Percentiles rank a stretch among this genome's conserved stretches.
These are phyloP conservation scores for Geranomyces michiganensis DNA, from an alignment of 192 early-diverging fungal species.

Conservation along the genomic window DNA sequence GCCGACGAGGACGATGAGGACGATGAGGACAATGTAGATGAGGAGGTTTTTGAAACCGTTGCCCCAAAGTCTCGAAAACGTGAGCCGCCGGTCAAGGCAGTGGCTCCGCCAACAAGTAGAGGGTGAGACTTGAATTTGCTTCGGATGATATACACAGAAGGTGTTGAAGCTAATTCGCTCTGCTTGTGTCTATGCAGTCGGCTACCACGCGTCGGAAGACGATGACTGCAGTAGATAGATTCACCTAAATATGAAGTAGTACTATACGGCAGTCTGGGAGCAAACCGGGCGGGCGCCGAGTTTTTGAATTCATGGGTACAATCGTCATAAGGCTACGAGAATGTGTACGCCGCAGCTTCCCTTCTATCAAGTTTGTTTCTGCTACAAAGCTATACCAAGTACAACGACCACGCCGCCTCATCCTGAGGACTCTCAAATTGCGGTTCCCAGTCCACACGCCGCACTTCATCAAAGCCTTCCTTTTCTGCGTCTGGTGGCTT, in stretches of 20 bases:
- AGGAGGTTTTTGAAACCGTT: neutral
- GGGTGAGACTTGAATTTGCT: neutral
- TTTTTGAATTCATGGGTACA: no score
- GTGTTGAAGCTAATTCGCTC: no score
- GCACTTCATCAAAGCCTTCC: constrained; percentile 68
- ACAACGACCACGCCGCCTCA: constrained; percentile 62
- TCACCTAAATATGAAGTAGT: no score
- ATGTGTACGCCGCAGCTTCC: no score
- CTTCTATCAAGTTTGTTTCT: neutral
- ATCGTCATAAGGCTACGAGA: no score
- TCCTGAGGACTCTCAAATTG: constrained; percentile 51
- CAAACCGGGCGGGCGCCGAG: no score
- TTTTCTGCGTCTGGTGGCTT: constrained; percentile 40
- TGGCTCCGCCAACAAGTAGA: neutral
- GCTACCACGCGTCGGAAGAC: no score
- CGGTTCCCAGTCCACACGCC: constrained; percentile 61
- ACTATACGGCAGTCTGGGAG: no score
- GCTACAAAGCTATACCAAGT: constrained; percentile 6
- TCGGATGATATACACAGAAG: no score
- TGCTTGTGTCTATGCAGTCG: no score
- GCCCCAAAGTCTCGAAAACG: neutral
- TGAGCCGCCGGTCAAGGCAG: neutral
- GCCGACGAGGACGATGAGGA: constrained; percentile 1
- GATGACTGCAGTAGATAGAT: no score
- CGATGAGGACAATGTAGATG: neutral